Percentiles rank a stretch among this genome's conserved stretches.
Conservation (phyloP, 2,329 filamentous ascomycete genomes). For the Aspergillus versicolor region DNA sequence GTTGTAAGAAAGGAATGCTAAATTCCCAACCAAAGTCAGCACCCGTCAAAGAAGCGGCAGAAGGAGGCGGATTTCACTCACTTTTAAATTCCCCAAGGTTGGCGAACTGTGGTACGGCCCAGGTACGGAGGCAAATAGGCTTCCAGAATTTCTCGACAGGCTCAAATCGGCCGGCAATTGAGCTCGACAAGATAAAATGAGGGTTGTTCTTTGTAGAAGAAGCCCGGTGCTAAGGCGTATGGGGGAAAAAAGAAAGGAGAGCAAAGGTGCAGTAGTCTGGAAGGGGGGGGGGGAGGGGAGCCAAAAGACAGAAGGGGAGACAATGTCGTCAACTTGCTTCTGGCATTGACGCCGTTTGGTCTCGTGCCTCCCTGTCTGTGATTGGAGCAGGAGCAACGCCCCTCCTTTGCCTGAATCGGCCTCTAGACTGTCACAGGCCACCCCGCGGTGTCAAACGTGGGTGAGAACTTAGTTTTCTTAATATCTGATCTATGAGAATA, state of each 20-base stretch:
- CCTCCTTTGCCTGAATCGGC: conserved; percentile 6
- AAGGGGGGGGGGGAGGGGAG: neutral
- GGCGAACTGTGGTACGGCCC: neutral
- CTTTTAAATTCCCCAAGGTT: conserved; percentile 4
- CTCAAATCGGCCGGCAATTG: conserved; percentile 15
- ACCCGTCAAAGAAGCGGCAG: neutral
- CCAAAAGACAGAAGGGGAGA: conserved; percentile 4
- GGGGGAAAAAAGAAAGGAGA: conserved; percentile 17
- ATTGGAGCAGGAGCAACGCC: conserved; percentile 15
- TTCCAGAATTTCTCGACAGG: neutral
- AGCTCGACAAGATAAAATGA: conserved; percentile 10
- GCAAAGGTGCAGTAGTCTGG: neutral
- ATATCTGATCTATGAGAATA: neutral
- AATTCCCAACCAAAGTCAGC: neutral
- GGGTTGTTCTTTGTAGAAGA: neutral
- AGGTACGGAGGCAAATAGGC: conserved; percentile 1
- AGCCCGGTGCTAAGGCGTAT: conserved; percentile 15
- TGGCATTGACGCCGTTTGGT: conserved; percentile 12
- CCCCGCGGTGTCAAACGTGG: neutral
- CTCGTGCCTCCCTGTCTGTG: conserved; percentile 16
- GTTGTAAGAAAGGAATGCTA: neutral
- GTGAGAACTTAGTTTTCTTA: conserved; percentile 7
- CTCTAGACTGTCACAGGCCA: neutral
- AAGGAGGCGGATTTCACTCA: neutral
- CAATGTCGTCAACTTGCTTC: conserved; percentile 7